Conservation (phyloP, 2,329 filamentous ascomycete genomes). For the Penicillium fuscoglaucum region DNA sequence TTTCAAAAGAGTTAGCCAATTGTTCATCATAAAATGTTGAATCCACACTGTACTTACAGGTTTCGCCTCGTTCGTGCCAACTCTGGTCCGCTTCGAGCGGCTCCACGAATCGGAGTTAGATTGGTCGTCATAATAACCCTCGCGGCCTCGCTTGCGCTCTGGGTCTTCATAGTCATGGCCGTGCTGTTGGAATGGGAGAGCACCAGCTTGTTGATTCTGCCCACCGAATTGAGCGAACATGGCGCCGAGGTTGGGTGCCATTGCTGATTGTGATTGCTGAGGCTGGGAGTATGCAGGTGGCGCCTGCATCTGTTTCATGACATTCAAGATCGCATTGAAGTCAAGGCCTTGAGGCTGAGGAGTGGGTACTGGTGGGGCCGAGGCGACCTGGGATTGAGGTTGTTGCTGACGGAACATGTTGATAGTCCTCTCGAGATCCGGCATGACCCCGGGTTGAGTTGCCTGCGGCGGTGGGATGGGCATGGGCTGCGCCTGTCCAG, state of each 20-base stretch:
- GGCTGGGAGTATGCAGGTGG: slow-evolving; percentile 26
- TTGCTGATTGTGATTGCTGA: slow-evolving; percentile 29
- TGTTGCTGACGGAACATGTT: slow-evolving; percentile 17
- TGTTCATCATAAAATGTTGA: background rate
- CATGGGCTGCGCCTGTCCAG: slow-evolving; percentile 33
- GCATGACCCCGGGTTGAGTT: slow-evolving; percentile 27
- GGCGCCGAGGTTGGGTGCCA: slow-evolving; percentile 38
- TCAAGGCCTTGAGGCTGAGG: slow-evolving; percentile 36
- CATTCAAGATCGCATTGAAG: slow-evolving; percentile 41
- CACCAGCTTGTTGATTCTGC: slow-evolving; percentile 25
- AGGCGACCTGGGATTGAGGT: slow-evolving; percentile 16
- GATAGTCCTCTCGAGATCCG: slow-evolving; percentile 24
- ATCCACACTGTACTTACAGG: slow-evolving; percentile 32
- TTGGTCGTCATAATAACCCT: slow-evolving; percentile 35
- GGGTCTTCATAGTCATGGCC: slow-evolving; percentile 39
- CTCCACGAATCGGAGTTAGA: slow-evolving; percentile 31
- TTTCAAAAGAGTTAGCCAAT: background rate
- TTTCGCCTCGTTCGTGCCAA: background rate
- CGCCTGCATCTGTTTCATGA: slow-evolving; percentile 43
- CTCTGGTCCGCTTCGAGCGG: slow-evolving; percentile 37
- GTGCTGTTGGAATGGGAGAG: slow-evolving; percentile 15
- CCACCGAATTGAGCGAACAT: slow-evolving; percentile 37
- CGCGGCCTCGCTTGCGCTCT: slow-evolving; percentile 44
- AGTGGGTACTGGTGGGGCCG: slow-evolving; percentile 26
- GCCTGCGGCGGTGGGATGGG: slow-evolving; percentile 32